Conservation (phyloP, 2,329 filamentous ascomycete genomes). For the Fusarium dimerum region DNA sequence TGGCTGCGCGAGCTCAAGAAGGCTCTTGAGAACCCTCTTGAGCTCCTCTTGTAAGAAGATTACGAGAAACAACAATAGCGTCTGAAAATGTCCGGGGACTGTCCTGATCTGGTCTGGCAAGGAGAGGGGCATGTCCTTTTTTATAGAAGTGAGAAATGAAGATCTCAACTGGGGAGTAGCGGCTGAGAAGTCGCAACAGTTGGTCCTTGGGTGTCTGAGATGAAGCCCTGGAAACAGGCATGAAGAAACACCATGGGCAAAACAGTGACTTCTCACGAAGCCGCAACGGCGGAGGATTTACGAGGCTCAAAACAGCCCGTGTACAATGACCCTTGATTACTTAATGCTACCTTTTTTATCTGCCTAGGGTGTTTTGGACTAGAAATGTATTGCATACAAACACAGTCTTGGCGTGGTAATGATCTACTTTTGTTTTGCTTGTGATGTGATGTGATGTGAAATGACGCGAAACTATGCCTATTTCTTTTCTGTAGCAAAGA, state of each 20-base stretch:
- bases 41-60: slow-evolving; percentile 76
- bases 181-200: slow-evolving; percentile 13
- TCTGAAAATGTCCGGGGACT: slow-evolving; percentile 1
- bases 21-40: slow-evolving; percentile 94
- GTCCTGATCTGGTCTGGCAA: slow-evolving; percentile 4
- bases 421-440: not conserved
- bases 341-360: slow-evolving; percentile 39
- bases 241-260: slow-evolving; percentile 8
- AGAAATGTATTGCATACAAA: slow-evolving; percentile 26
- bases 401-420: slow-evolving; percentile 10
- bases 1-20: slow-evolving; percentile 98
- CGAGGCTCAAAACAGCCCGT: slow-evolving; percentile 36
- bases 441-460: not conserved
- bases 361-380: slow-evolving; percentile 26
- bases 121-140: slow-evolving; percentile 21
- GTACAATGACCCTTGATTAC: slow-evolving; percentile 47
- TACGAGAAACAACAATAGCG: not conserved
- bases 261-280: slow-evolving; percentile 12
- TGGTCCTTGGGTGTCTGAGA: slow-evolving; percentile 9
- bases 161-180: slow-evolving; percentile 15
- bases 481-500: no score
- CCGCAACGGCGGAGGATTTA: slow-evolving; percentile 23
- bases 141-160: slow-evolving; percentile 22
- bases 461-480: no score
- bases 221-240: not conserved